Evolutionary conservation across 257 asterid genomes (phyloP).

Genomic region (Paulownia fortunei): DNA sequence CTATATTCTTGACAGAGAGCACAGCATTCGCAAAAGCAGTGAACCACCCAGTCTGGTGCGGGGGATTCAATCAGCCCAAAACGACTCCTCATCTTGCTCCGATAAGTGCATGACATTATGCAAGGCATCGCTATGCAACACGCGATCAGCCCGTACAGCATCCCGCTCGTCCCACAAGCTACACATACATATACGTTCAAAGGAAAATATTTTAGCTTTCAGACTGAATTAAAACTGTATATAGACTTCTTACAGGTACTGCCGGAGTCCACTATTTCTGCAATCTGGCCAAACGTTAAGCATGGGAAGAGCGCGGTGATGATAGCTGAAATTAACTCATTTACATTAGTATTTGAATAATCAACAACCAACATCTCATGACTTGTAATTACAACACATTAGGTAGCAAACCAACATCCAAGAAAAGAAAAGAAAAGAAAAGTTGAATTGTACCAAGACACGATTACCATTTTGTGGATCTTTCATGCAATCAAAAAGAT

Average conservation of each 20-base stretch:
- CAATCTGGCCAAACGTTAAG: slow-evolving; percentile 69
- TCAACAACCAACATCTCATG: background rate
- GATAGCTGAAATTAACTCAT: slow-evolving; percentile 39
- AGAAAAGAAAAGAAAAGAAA: background rate
- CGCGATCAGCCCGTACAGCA: slow-evolving; percentile 44
- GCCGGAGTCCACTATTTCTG: slow-evolving; percentile 64
- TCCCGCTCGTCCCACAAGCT: slow-evolving; percentile 73
- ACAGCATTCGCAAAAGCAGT: slow-evolving; percentile 69
- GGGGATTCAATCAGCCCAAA: slow-evolving; percentile 66
- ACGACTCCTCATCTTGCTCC: slow-evolving; percentile 58
- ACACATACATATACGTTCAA: background rate
- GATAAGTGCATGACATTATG: slow-evolving; percentile 63
- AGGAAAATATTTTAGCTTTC: too few species aligned
- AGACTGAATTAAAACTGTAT: too few species aligned
- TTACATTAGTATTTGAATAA: too few species aligned
- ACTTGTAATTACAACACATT: too few species aligned
- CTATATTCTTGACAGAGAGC: slow-evolving; percentile 81
- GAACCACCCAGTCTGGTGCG: slow-evolving; percentile 59
- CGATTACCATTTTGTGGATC: slow-evolving; percentile 59
- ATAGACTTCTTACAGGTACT: slow-evolving; percentile 45
- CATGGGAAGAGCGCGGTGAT: slow-evolving; percentile 56
- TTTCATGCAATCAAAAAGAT: slow-evolving; percentile 58
- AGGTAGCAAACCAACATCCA: background rate
- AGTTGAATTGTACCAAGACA: background rate
- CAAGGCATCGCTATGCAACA: slow-evolving; percentile 61